A percentile compares a stretch with the other conserved stretches of the same genome.
These are phyloP conservation scores for Pholiota molesta DNA, from an alignment of 768 basidiomycete species.

Conservation along the genomic window DNA sequence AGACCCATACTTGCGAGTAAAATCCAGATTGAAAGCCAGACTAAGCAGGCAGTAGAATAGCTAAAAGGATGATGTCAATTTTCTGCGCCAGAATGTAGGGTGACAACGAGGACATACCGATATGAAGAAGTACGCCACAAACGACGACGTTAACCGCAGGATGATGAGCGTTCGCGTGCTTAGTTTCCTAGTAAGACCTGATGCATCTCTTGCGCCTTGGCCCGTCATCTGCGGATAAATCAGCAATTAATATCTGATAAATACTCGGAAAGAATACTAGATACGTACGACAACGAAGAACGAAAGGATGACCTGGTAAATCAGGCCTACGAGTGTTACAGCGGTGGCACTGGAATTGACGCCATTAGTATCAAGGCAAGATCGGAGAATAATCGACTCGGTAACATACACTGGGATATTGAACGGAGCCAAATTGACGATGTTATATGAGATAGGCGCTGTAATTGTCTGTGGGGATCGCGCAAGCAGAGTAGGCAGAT, in stretches of 20 bases:
- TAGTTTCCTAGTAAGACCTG: constrained; percentile 29
- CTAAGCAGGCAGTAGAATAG: constrained; percentile 60
- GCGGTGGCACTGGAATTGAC: constrained; percentile 45
- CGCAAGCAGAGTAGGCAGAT: constrained; percentile 38
- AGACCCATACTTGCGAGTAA: constrained; percentile 38
- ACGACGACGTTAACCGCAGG: constrained; percentile 28
- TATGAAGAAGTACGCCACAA: constrained; percentile 32
- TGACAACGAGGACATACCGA: constrained; percentile 23
- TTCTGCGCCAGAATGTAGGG: background rate
- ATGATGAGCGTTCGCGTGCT: constrained; percentile 30
- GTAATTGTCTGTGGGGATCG: constrained; percentile 53
- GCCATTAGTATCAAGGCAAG: too few relatives aligned
- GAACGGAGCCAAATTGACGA: constrained; percentile 58
- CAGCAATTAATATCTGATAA: background rate
- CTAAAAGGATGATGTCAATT: constrained; percentile 27
- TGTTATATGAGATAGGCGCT: constrained; percentile 48
- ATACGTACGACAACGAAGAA: constrained; percentile 45
- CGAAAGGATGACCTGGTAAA: constrained; percentile 52
- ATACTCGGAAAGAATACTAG: background rate
- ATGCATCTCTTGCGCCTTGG: constrained; percentile 29
- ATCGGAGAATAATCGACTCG: background rate
- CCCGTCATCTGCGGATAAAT: constrained; percentile 31
- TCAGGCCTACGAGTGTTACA: constrained; percentile 55
- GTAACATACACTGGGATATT: constrained; percentile 55
- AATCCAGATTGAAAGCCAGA: constrained; percentile 59